Evolutionary conservation across 192 early-diverging fungal genomes (phyloP), one percentile per base, ranked within the genome.

Genomic region (Rhizoclosmatium globosum): DNA sequence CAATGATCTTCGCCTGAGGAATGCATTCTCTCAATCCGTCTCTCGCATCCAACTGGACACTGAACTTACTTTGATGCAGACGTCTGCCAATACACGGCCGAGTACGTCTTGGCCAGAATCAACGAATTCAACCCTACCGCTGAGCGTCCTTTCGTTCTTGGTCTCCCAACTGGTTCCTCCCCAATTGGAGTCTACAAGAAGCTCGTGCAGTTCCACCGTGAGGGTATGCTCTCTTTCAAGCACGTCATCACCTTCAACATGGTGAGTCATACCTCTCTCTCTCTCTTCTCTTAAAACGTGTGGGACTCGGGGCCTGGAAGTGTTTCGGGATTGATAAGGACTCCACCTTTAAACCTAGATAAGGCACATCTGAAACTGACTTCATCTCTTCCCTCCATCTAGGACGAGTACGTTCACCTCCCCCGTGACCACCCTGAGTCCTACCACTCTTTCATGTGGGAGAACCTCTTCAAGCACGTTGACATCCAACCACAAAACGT

Each of bases 381-480:
- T 39, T 9, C 47, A 11, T 42, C 44, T 68, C 66, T 68, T 2
- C 45, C 48, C 23, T n/a, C 1, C 50, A 62, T 0, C 38, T 39
- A 69, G 70, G 94, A 95, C 80, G 93, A 95, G 84, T 94, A 94
- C 79, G 93, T 94, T 59, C 91, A 93, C 67, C 82, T 95, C 59
- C 93, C 94, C 46, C 89, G 90, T 78, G 91, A 94, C 64, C 94
- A 96, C 80, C 93, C 94, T 17, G 93, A 96, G 85, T 93, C 92
- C 61, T 96, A 96, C 85, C 94, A 94, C 85, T 90, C 93, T 42
- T 96, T 96, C 81, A 96, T 96, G 94, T 96, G 94, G 94, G 92
- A 92, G 80, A 89, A 95, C 74, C 86, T 96, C 48, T 95, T 96
- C 89, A 93, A 94, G 85, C 93, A 95, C 80, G 90, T 96, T 68